Evolutionary conservation across 148 eudicot genomes (phyloP).

Genomic region (Dianthus caryophyllus): DNA sequence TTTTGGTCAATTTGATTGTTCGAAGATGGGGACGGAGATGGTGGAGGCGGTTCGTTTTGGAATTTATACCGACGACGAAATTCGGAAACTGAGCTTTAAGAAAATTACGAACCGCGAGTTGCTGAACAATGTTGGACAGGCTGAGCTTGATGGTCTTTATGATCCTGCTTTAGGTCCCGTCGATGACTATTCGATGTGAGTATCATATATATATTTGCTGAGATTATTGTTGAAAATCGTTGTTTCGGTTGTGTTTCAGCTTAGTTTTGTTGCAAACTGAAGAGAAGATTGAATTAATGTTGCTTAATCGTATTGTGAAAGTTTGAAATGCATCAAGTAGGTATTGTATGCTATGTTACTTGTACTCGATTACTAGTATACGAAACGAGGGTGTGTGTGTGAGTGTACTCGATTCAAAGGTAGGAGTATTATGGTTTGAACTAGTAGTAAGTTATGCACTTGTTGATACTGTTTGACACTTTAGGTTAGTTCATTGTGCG

Average conservation of each 20-base stretch:
- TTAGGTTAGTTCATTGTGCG: not conserved
- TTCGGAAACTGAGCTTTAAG: conserved; percentile 50
- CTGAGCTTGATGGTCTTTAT: conserved; percentile 71
- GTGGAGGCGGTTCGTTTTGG: conserved; percentile 65
- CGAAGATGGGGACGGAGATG: conserved; percentile 51
- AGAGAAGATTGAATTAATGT: not conserved
- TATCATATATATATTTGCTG: not conserved
- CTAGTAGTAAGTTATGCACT: too few species aligned
- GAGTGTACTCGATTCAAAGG: too few species aligned
- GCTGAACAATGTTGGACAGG: conserved; percentile 33
- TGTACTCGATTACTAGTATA: not conserved
- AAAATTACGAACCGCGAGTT: conserved; percentile 59
- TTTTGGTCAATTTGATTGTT: conserved; percentile 12
- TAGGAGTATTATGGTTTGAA: too few species aligned
- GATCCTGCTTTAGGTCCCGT: conserved; percentile 80
- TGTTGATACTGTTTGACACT: not conserved
- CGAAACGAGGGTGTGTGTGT: too few species aligned
- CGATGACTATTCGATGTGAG: conserved; percentile 47
- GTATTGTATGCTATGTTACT: not conserved
- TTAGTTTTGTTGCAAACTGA: not conserved
- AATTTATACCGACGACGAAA: conserved; percentile 70
- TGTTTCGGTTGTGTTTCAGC: not conserved
- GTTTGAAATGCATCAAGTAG: too few species aligned
- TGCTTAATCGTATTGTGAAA: not conserved
- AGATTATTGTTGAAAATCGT: not conserved